Percentiles rank a stretch among this genome's conserved stretches.
These are phyloP conservation scores for Lathyrus aphaca DNA, from an alignment of 306 rosid genomes.

Conservation along the genomic window DNA sequence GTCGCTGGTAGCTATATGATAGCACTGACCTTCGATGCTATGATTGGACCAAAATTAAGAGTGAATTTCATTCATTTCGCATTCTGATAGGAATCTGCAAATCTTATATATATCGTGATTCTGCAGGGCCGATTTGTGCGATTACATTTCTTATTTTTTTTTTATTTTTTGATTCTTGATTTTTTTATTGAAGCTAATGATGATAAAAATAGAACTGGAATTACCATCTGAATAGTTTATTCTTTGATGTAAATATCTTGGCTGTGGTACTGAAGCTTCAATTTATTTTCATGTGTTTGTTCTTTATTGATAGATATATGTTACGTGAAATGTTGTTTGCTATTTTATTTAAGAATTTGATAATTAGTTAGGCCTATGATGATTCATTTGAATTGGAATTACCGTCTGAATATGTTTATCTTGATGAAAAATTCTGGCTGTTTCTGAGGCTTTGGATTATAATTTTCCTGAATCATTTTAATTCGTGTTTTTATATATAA, in stretches of 20 bases:
- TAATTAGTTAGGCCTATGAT: no score
- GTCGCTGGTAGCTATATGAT: conserved; percentile 57
- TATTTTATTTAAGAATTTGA: no score
- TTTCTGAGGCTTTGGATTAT: no score
- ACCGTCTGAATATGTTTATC: no score
- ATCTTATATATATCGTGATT: background rate
- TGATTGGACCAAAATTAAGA: conserved; percentile 70
- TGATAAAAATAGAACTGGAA: background rate
- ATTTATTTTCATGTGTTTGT: background rate
- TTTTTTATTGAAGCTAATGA: background rate
- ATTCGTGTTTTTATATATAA: no score
- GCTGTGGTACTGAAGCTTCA: conserved; percentile 9
- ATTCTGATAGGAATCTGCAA: conserved; percentile 76
- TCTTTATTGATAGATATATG: no score
- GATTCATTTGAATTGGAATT: no score
- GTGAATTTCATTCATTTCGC: conserved; percentile 47
- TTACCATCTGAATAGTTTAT: conserved; percentile 7
- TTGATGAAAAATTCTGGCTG: no score
- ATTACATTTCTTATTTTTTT: background rate
- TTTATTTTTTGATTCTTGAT: background rate
- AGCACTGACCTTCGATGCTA: conserved; percentile 73
- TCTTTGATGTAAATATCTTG: conserved; percentile 13
- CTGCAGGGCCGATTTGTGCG: background rate
- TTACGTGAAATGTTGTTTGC: no score
- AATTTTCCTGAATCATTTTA: no score